Conservation (phyloP, 345 rosid genomes). For the Raphanus raphanistrum region DNA sequence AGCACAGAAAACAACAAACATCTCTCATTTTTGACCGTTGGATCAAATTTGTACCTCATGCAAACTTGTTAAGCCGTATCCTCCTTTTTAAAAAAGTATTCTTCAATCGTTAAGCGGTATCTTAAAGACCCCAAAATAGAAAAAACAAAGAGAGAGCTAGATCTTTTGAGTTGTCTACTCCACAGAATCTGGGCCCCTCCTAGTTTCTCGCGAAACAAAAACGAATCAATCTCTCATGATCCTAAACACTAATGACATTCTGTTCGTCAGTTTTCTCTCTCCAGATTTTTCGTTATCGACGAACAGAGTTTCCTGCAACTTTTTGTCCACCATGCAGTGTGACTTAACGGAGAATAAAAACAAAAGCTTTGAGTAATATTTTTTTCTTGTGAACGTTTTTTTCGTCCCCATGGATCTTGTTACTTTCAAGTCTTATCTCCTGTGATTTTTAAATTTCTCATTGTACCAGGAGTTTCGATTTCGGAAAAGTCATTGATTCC, state of each 20-base stretch:
- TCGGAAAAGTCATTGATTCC: not conserved
- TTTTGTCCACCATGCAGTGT: conserved; percentile 27
- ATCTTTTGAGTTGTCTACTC: conserved; percentile 23
- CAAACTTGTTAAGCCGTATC: not conserved
- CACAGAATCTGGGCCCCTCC: conserved; percentile 18
- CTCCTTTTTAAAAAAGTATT: too few relatives aligned
- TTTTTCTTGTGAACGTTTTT: not conserved
- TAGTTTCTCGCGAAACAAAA: conserved; percentile 22
- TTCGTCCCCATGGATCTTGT: conserved; percentile 12
- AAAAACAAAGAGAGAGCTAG: not conserved
- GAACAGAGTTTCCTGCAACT: conserved; percentile 34
- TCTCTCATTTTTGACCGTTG: not conserved
- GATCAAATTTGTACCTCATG: conserved; percentile 25
- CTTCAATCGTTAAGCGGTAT: not conserved
- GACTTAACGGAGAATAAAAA: conserved; percentile 24
- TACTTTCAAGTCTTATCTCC: conserved; percentile 25
- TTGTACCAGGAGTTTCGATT: not conserved
- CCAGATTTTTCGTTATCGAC: conserved; percentile 29
- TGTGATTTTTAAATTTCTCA: not conserved
- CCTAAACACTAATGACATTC: conserved; percentile 17
- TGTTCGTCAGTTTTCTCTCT: conserved; percentile 17
- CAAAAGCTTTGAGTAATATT: not conserved
- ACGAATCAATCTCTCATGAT: conserved; percentile 16
- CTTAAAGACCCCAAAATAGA: conserved; percentile 11
- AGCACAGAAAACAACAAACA: not conserved